These are phyloP conservation scores for Toxoplasma gondii DNA, from an alignment of 169 alveolate genomes.

Conservation along the genomic window DNA sequence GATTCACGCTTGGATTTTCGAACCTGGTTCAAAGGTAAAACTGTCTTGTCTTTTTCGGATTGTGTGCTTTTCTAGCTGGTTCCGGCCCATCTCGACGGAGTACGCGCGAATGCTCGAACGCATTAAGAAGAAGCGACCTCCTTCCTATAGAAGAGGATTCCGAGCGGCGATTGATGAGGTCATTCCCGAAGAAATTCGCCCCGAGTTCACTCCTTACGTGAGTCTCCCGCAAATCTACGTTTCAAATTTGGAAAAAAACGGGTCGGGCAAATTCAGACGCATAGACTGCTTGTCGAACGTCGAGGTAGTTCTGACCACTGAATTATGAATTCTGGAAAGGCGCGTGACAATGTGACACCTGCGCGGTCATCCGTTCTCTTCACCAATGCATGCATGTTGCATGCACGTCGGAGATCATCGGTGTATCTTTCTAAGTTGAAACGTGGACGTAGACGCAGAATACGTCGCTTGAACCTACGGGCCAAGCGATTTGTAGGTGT, in stretches of 20 bases:
- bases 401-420: not conserved
- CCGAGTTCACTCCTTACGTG: constrained; percentile 57
- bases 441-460: too few species aligned
- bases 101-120: constrained; percentile 38
- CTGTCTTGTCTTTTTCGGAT: too few species aligned
- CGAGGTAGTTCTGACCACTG: not conserved
- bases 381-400: not conserved
- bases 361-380: not conserved
- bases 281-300: not conserved
- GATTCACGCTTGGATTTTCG: too few species aligned
- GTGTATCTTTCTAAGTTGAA: not conserved
- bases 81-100: constrained; percentile 40
- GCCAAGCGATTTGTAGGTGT: too few species aligned
- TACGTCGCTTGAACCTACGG: too few species aligned
- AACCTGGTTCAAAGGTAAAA: too few species aligned
- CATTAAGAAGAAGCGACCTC: constrained; percentile 26
- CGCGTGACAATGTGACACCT: too few species aligned
- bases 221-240: not conserved
- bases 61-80: not conserved
- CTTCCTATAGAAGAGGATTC: constrained; percentile 3
- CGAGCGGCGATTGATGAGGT: not conserved
- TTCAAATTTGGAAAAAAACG: not conserved
- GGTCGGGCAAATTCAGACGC: not conserved
- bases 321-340: too few species aligned
- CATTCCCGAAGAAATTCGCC: constrained; percentile 46